phyloP scores from a whole-genome alignment of 768 basidiomycete genomes.

The Russula sp. region DNA sequence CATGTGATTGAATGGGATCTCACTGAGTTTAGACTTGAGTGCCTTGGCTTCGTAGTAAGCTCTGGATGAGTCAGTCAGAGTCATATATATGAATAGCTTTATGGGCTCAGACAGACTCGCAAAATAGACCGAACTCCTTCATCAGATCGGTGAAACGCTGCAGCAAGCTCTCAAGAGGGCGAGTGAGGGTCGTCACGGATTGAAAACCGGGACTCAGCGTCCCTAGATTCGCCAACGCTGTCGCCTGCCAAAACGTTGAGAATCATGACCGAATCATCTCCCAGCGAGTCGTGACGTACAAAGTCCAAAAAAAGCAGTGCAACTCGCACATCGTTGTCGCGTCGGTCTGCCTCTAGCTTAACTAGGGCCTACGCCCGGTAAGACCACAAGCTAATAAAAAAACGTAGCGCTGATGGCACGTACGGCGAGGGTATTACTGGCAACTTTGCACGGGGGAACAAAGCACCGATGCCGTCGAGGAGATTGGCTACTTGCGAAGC shows the following conservation, averaged over 20 bases:
- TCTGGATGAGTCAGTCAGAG: neutral
- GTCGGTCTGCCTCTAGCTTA: constrained; percentile 19
- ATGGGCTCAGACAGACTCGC: constrained; percentile 15
- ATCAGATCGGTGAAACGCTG: constrained; percentile 11
- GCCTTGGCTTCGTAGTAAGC: constrained; percentile 20
- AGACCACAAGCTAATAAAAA: neutral
- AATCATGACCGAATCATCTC: neutral
- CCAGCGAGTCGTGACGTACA: neutral
- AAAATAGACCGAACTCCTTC: constrained; percentile 24
- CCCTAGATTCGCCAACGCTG: constrained; percentile 21
- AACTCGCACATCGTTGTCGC: constrained; percentile 23
- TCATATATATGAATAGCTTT: neutral
- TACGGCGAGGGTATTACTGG: constrained; percentile 15
- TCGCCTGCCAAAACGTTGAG: neutral
- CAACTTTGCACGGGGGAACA: constrained; percentile 21
- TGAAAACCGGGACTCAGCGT: constrained; percentile 21
- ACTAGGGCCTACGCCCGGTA: constrained; percentile 10
- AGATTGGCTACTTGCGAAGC: constrained; percentile 25
- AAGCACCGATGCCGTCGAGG: constrained; percentile 17
- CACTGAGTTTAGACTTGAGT: constrained; percentile 23
- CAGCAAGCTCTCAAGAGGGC: constrained; percentile 14
- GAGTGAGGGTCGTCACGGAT: constrained; percentile 7
- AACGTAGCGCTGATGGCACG: neutral
- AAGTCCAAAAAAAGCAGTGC: constrained; percentile 18
- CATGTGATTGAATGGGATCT: neutral